Percentiles rank a stretch among this genome's conserved stretches.
These are phyloP conservation scores for Entomortierella lignicola DNA, from an alignment of 192 early-diverging fungal genomes.

Conservation along the genomic window DNA sequence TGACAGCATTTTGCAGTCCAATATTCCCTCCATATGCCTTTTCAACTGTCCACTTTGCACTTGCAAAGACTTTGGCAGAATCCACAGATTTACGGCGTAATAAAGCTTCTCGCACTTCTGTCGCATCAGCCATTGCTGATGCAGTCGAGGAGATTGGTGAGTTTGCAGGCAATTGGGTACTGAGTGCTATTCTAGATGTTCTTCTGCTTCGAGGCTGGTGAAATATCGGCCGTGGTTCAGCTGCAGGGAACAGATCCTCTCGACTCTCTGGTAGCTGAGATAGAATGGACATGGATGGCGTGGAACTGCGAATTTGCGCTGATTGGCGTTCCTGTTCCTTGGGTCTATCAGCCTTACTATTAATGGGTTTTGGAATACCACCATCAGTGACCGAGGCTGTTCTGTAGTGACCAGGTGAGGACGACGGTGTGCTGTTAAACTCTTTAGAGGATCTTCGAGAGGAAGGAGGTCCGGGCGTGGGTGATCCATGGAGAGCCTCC, in stretches of 20 bases:
- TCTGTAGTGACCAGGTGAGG: slow-evolving; percentile 30
- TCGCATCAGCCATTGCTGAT: slow-evolving; percentile 14
- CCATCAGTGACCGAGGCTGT: slow-evolving; percentile 3
- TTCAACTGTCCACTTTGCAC: slow-evolving; percentile 73
- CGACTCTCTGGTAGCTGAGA: slow-evolving; percentile 21
- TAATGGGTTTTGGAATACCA: slow-evolving; percentile 34
- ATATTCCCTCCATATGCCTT: slow-evolving; percentile 88
- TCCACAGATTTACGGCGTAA: slow-evolving; percentile 42
- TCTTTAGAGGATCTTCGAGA: background rate
- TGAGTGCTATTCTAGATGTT: background rate
- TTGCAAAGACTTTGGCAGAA: slow-evolving; percentile 53
- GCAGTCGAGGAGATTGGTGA: slow-evolving; percentile 5
- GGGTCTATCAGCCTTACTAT: slow-evolving; percentile 30
- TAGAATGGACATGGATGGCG: slow-evolving; percentile 22
- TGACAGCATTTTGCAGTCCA: slow-evolving; percentile 93
- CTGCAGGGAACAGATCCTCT: slow-evolving; percentile 51
- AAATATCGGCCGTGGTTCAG: slow-evolving; percentile 19
- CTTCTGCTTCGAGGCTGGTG: slow-evolving; percentile 55
- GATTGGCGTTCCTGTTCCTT: slow-evolving; percentile 26
- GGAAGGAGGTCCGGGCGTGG: slow-evolving; percentile 3
- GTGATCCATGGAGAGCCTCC: slow-evolving; percentile 17
- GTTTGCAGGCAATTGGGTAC: background rate
- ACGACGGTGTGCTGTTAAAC: background rate
- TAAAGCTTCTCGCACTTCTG: background rate
- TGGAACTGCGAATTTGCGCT: slow-evolving; percentile 44